phyloP scores from a whole-genome alignment of 768 basidiomycete genomes.

The Glaciozyma martinii region DNA sequence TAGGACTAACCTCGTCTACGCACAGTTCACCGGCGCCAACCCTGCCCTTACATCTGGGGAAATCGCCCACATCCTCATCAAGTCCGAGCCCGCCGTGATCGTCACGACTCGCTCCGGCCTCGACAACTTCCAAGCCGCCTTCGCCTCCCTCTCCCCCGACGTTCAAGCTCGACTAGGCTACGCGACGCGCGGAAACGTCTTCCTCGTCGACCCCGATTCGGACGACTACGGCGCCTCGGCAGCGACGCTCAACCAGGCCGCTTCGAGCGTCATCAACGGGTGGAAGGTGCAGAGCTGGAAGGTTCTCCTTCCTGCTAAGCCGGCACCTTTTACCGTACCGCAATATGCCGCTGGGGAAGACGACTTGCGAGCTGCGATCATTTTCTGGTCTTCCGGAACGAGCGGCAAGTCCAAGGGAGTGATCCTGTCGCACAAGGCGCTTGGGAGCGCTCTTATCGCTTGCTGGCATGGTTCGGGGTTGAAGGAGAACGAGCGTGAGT shows the following conservation, averaged over 20 bases:
- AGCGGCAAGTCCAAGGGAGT: slow-evolving; percentile 37
- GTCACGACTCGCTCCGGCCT: slow-evolving; percentile 32
- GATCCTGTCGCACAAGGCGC: slow-evolving; percentile 32
- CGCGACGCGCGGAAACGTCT: slow-evolving; percentile 26
- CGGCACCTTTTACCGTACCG: slow-evolving; percentile 14
- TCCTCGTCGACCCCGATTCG: slow-evolving; percentile 25
- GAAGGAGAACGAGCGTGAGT: slow-evolving; percentile 21
- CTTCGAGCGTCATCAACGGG: background rate
- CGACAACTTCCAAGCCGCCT: slow-evolving; percentile 23
- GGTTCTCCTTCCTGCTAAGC: slow-evolving; percentile 12
- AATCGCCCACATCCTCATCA: slow-evolving; percentile 27
- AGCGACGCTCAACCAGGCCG: background rate
- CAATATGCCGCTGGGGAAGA: background rate
- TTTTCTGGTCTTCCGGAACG: slow-evolving; percentile 37
- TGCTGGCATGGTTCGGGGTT: slow-evolving; percentile 32
- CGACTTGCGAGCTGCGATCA: slow-evolving; percentile 31
- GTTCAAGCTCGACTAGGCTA: slow-evolving; percentile 26
- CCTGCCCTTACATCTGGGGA: slow-evolving; percentile 34
- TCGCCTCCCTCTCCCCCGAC: slow-evolving; percentile 14
- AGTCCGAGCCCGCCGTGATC: slow-evolving; percentile 30
- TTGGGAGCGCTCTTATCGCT: slow-evolving; percentile 26
- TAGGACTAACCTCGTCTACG: background rate
- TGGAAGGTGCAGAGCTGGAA: slow-evolving; percentile 30
- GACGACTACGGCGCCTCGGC: slow-evolving; percentile 31
- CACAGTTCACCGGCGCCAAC: slow-evolving; percentile 34